Percentiles rank a stretch among this genome's conserved stretches.
Evolutionary conservation across 2,329 filamentous ascomycete species (phyloP).

Genomic region (Ilyonectria sp.): DNA sequence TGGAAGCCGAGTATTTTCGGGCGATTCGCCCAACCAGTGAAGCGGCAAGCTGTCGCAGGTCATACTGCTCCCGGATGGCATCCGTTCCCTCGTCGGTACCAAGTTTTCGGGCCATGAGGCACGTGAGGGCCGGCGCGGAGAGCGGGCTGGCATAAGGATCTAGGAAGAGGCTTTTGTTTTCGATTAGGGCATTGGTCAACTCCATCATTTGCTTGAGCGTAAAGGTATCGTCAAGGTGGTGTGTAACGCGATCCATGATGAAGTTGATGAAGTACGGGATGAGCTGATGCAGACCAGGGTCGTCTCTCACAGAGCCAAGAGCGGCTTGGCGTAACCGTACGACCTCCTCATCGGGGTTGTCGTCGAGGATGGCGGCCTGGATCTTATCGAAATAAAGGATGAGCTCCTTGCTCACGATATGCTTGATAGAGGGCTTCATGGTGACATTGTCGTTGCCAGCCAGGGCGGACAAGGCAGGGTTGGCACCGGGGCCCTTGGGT

Average conservation of each 20-base stretch:
- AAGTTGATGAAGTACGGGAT: slow-evolving; percentile 98
- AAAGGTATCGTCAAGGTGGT: slow-evolving; percentile 91
- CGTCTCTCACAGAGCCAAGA: slow-evolving; percentile 86
- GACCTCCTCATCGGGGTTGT: slow-evolving; percentile 84
- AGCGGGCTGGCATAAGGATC: slow-evolving; percentile 76
- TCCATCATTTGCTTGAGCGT: slow-evolving; percentile 94
- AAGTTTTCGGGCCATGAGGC: slow-evolving; percentile 84
- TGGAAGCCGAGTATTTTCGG: slow-evolving; percentile 84
- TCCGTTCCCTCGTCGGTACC: slow-evolving; percentile 71
- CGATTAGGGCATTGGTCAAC: slow-evolving; percentile 85
- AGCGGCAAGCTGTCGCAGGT: slow-evolving; percentile 87
- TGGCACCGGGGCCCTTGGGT: slow-evolving; percentile 91
- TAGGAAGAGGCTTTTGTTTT: slow-evolving; percentile 84
- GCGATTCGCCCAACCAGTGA: slow-evolving; percentile 86
- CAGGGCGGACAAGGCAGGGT: slow-evolving; percentile 84
- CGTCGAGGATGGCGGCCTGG: slow-evolving; percentile 88
- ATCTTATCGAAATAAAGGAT: slow-evolving; percentile 98
- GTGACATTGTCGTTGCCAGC: slow-evolving; percentile 87
- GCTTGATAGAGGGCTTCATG: slow-evolving; percentile 93
- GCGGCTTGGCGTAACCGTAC: slow-evolving; percentile 84
- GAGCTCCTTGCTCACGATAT: slow-evolving; percentile 95
- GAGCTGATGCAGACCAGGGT: slow-evolving; percentile 94
- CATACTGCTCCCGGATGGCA: slow-evolving; percentile 76
- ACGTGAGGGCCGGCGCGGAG: slow-evolving; percentile 91
- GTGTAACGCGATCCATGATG: slow-evolving; percentile 95